Evolutionary conservation across 495 filamentous ascomycete species (phyloP).

Genomic region (Aspergillus panamensis): DNA sequence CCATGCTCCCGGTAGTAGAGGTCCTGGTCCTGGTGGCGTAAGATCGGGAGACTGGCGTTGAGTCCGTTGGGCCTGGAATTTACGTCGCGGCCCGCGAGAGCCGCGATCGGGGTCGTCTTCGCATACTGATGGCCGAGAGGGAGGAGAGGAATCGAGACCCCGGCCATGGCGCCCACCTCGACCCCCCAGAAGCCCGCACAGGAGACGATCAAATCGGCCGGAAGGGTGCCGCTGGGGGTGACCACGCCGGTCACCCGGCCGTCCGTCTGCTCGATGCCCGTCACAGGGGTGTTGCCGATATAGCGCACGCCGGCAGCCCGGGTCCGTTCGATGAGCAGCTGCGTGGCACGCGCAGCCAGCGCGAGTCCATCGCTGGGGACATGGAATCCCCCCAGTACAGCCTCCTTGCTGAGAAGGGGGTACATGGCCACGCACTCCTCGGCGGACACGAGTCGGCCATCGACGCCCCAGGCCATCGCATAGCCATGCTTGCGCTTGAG

Average conservation of each 20-base stretch:
- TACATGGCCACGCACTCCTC: slow-evolving; percentile 44
- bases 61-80: slow-evolving; percentile 34
- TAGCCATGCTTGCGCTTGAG: slow-evolving; percentile 52
- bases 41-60: slow-evolving; percentile 44
- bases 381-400: slow-evolving; percentile 47
- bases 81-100: slow-evolving; percentile 28
- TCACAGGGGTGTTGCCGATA: slow-evolving; percentile 43
- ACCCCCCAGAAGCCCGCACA: slow-evolving; percentile 56
- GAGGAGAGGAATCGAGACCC: slow-evolving; percentile 45
- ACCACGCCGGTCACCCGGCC: slow-evolving; percentile 43
- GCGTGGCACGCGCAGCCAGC: slow-evolving; percentile 47
- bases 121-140: slow-evolving; percentile 52
- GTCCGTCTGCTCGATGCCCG: slow-evolving; percentile 35
- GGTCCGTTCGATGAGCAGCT: slow-evolving; percentile 47
- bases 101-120: slow-evolving; percentile 42
- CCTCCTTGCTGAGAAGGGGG: slow-evolving; percentile 41
- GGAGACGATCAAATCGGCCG: slow-evolving; percentile 48
- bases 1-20: slow-evolving; percentile 54
- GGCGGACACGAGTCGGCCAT: slow-evolving; percentile 37
- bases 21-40: slow-evolving; percentile 51
- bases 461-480: slow-evolving; percentile 46
- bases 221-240: slow-evolving; percentile 36
- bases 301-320: slow-evolving; percentile 46
- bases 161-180: slow-evolving; percentile 50
- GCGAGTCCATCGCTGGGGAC: slow-evolving; percentile 51